phyloP scores from a whole-genome alignment of 225 moss, liverwort and hornwort genomes.

The Bryoerythrophyllum caledonicum region DNA sequence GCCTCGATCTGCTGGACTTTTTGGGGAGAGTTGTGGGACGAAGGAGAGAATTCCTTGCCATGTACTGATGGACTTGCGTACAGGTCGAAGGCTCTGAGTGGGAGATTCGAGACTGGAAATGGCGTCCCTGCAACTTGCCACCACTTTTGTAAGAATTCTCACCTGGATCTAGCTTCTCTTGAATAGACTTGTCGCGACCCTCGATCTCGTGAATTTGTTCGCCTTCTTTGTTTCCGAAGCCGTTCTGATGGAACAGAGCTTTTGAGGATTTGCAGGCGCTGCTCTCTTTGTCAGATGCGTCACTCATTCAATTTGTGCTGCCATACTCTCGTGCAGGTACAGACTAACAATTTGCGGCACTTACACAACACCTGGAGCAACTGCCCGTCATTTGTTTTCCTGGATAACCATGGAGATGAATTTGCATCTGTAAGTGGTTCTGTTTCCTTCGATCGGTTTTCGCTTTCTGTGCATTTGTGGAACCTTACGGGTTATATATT shows the following conservation, averaged over 20 bases:
- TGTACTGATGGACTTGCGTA: conserved; percentile 6
- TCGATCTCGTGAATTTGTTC: background rate
- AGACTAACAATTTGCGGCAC: conserved; percentile 25
- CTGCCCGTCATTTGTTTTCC: conserved; percentile 19
- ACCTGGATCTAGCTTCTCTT: background rate
- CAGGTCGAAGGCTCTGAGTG: conserved; percentile 4
- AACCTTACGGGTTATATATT: background rate
- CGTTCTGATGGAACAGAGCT: conserved; percentile 9
- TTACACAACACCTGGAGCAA: conserved; percentile 16
- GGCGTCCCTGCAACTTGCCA: conserved; percentile 29
- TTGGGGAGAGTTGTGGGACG: background rate
- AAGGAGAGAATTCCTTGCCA: background rate
- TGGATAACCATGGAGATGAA: conserved; percentile 18
- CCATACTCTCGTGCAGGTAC: conserved; percentile 22
- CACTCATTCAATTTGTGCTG: background rate
- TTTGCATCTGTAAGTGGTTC: conserved; percentile 18
- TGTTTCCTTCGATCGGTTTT: conserved; percentile 10
- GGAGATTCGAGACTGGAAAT: conserved; percentile 18
- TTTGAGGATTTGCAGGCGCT: background rate
- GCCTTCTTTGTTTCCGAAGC: background rate
- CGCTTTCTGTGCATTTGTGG: conserved; percentile 4
- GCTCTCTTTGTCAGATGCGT: background rate
- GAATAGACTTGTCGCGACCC: background rate
- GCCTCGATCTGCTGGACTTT: conserved; percentile 1
- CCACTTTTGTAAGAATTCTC: conserved; percentile 30